These are phyloP conservation scores for Chamaecrista fasciculata DNA, from an alignment of 306 rosid genomes.

Conservation along the genomic window DNA sequence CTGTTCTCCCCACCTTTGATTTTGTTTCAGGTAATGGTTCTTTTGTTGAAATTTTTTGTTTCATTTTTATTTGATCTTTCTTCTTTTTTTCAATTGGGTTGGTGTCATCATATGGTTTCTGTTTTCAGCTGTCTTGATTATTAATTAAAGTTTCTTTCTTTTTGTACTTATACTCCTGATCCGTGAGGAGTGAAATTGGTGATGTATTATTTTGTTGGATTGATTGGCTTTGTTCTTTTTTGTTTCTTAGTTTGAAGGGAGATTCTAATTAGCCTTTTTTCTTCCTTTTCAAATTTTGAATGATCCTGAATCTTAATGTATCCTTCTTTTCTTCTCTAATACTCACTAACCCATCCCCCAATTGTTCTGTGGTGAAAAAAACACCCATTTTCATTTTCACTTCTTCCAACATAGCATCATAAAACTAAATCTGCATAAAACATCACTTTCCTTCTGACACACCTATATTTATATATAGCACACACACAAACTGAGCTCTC, in stretches of 20 bases:
- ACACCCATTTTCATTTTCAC: not conserved
- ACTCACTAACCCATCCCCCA: not conserved
- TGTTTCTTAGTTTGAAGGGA: not conserved
- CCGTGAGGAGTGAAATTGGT: slow-evolving; percentile 9
- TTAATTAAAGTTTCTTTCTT: no score
- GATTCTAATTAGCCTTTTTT: not conserved
- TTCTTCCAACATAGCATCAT: not conserved
- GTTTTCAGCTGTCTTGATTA: no score
- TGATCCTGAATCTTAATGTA: no score
- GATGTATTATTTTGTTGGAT: not conserved
- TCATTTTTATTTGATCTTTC: not conserved
- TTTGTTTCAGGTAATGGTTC: slow-evolving; percentile 33
- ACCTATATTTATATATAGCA: no score
- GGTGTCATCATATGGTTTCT: not conserved
- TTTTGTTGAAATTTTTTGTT: not conserved
- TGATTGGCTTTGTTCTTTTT: not conserved
- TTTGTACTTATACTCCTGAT: no score
- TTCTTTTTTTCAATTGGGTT: not conserved
- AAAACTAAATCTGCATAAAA: slow-evolving; percentile 3
- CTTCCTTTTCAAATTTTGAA: not conserved
- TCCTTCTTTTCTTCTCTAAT: not conserved
- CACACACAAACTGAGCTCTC: not conserved
- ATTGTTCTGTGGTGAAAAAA: not conserved
- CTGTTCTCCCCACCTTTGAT: not conserved
- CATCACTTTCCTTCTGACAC: not conserved